These are phyloP conservation scores for Trichoderma hamatum DNA, from an alignment of 2,329 filamentous ascomycete genomes.

Conservation along the genomic window DNA sequence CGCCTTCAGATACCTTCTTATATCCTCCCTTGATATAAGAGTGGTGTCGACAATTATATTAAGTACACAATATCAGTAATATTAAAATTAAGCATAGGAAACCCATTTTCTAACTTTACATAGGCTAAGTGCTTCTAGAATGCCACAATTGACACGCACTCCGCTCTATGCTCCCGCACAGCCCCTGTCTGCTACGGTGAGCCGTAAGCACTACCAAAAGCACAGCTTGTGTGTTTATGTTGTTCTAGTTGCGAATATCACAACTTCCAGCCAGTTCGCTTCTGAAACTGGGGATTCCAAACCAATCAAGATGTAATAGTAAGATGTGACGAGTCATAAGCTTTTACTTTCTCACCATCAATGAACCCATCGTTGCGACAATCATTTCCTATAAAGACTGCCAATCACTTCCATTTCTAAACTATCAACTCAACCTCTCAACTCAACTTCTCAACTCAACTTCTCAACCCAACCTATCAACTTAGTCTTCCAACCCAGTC, in stretches of 20 bases:
- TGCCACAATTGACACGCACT: background rate
- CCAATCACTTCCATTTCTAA: background rate
- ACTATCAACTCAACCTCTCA: background rate
- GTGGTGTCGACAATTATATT: background rate
- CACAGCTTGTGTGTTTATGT: background rate
- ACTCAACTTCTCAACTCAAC: background rate
- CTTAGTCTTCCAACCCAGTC: slow-evolving; percentile 1
- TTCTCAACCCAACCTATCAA: background rate
- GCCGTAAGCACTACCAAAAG: slow-evolving; percentile 10
- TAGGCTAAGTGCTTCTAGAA: background rate
- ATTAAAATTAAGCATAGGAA: background rate
- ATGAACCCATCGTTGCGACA: background rate
- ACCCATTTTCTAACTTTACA: background rate
- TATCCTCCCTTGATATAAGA: background rate
- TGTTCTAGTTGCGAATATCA: background rate
- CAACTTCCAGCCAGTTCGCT: background rate
- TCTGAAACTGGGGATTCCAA: background rate
- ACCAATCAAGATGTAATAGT: background rate
- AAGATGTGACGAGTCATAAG: background rate
- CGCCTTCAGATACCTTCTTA: background rate
- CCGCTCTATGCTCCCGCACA: background rate
- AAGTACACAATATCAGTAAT: background rate
- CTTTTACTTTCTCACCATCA: background rate
- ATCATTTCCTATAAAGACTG: slow-evolving; percentile 21
- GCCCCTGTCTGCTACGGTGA: background rate